Conservation (phyloP, 495 filamentous ascomycete genomes). For the Tuber aestivum region DNA sequence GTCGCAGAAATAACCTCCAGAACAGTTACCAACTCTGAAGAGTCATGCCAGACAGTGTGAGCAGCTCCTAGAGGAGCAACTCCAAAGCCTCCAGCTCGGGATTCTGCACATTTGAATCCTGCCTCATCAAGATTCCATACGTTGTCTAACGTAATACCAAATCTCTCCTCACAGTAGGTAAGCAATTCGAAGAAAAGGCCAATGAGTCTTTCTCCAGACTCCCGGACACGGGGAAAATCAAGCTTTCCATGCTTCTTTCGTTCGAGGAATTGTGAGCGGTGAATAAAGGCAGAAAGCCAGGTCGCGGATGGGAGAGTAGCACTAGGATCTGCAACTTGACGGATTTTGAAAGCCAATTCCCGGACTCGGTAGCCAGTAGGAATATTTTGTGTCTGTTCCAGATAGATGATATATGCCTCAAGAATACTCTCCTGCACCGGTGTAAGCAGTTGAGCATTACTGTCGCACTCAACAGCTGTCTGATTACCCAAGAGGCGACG, state of each 20-base stretch:
- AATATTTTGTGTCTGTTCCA: too few species aligned
- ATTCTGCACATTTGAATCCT: not conserved
- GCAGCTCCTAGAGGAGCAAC: not conserved
- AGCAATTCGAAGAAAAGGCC: not conserved
- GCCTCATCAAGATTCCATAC: not conserved
- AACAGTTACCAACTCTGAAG: not conserved
- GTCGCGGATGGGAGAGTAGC: not conserved
- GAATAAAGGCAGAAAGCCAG: not conserved
- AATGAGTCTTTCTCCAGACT: not conserved
- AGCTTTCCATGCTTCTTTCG: not conserved
- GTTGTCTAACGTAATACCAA: not conserved
- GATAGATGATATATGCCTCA: too few species aligned
- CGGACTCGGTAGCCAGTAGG: too few species aligned
- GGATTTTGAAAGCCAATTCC: too few species aligned
- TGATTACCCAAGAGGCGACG: too few species aligned
- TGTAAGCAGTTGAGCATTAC: too few species aligned
- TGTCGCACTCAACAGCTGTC: too few species aligned
- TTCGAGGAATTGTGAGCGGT: not conserved
- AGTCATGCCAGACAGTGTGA: not conserved
- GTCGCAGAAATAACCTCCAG: not conserved
- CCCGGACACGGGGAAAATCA: not conserved
- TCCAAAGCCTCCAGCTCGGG: not conserved
- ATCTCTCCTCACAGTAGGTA: not conserved
- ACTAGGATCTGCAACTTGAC: not conserved
- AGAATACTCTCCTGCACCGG: too few species aligned